These are phyloP conservation scores for Amanita pseudoporphyria DNA, from an alignment of 768 basidiomycete species.

Conservation along the genomic window DNA sequence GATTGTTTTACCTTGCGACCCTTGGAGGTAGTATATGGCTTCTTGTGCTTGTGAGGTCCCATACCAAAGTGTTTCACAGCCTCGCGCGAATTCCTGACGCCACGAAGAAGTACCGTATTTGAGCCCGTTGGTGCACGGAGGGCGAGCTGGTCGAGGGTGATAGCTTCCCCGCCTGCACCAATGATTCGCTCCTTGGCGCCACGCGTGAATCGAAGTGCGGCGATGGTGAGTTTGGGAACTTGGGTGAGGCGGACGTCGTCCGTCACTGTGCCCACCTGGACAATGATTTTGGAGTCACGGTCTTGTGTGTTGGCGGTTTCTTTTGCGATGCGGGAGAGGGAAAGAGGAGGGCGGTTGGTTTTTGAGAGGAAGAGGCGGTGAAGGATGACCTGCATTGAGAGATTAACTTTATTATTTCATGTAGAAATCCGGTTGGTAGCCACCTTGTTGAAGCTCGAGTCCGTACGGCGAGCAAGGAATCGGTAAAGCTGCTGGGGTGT, in stretches of 20 bases:
- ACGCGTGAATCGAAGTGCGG: conserved; percentile 91
- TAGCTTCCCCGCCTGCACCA: conserved; percentile 87
- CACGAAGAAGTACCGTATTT: conserved; percentile 90
- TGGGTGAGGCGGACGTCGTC: conserved; percentile 86
- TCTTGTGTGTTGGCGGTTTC: conserved; percentile 64
- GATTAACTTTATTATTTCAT: not conserved
- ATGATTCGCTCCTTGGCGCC: conserved; percentile 91
- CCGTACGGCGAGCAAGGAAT: conserved; percentile 95
- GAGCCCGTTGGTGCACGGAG: conserved; percentile 88
- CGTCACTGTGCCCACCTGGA: conserved; percentile 86
- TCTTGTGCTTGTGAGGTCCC: conserved; percentile 98
- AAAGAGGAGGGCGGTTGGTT: conserved; percentile 94
- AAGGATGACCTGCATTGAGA: conserved; percentile 67
- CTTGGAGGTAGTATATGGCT: conserved; percentile 92
- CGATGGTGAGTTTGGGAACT: conserved; percentile 86
- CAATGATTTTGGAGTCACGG: conserved; percentile 73
- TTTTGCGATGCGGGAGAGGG: conserved; percentile 85
- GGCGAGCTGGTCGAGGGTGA: conserved; percentile 97
- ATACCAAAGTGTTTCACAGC: conserved; percentile 98
- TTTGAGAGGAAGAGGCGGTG: conserved; percentile 96
- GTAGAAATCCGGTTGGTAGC: conserved; percentile 16
- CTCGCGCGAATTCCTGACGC: conserved; percentile 89
- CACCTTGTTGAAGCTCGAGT: conserved; percentile 93
- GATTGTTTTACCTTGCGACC: conserved; percentile 73
- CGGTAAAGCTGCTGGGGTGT: conserved; percentile 73